phyloP scores from a whole-genome alignment of 495 filamentous ascomycete genomes.

The Geoglossum glabrum region DNA sequence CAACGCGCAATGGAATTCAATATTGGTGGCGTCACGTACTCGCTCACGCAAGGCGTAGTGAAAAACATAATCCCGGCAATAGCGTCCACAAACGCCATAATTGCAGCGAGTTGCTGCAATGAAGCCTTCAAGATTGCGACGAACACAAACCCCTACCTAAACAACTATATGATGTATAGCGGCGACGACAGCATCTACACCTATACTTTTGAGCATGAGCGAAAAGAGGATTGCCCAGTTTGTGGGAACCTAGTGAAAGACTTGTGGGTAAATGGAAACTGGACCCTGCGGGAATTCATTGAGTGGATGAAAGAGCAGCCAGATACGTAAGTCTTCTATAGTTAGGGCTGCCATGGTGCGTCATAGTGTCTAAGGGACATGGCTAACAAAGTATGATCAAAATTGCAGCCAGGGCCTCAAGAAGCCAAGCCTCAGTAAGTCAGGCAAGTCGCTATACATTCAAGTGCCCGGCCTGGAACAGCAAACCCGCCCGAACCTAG shows the following conservation, averaged over 20 bases:
- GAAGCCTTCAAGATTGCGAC: constrained; percentile 92
- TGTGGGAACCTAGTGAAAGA: constrained; percentile 66
- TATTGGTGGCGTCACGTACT: constrained; percentile 84
- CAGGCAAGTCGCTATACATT: constrained; percentile 73
- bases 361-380: too few species aligned
- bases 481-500: constrained; percentile 62
- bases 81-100: constrained; percentile 90
- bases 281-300: constrained; percentile 68
- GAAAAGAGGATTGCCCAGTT: constrained; percentile 84
- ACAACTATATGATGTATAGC: constrained; percentile 99
- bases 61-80: constrained; percentile 99
- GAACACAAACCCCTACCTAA: constrained; percentile 54
- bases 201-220: constrained; percentile 83
- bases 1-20: constrained; percentile 68
- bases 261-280: constrained; percentile 44
- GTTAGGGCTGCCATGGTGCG: background rate
- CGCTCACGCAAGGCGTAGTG: constrained; percentile 92
- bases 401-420: constrained; percentile 25
- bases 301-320: constrained; percentile 65
- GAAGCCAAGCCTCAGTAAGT: constrained; percentile 71
- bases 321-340: constrained; percentile 30
- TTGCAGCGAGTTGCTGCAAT: constrained; percentile 87
- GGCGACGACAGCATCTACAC: constrained; percentile 92
- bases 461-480: constrained; percentile 64
- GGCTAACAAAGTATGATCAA: constrained; percentile 31